Percentiles rank a stretch among this genome's conserved stretches.
Evolutionary conservation across 345 rosid genomes (phyloP).

Genomic region (Eutrema yunnanense): DNA sequence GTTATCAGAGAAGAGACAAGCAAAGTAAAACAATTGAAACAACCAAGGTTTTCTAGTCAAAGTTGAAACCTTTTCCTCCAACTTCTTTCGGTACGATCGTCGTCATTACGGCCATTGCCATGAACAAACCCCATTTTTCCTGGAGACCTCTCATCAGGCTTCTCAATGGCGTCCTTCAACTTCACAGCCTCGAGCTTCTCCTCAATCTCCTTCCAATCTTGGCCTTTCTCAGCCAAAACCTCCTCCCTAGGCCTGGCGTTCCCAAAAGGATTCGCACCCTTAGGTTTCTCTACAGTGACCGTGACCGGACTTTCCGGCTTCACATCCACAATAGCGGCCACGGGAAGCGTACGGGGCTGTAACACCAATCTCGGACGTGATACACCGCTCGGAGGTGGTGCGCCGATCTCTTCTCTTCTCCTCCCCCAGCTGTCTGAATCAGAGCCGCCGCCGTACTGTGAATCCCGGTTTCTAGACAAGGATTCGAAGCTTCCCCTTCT

Average conservation of each 20-base stretch:
- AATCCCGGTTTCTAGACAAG: slow-evolving; percentile 51
- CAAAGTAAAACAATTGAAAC: background rate
- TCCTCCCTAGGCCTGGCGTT: slow-evolving; percentile 95
- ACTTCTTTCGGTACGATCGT: slow-evolving; percentile 26
- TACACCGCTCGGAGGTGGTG: background rate
- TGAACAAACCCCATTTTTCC: slow-evolving; percentile 42
- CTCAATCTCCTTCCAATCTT: slow-evolving; percentile 90
- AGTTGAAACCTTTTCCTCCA: slow-evolving; percentile 52
- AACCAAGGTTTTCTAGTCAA: slow-evolving; percentile 29
- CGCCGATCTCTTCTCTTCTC: slow-evolving; percentile 51
- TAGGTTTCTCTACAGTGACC: slow-evolving; percentile 40
- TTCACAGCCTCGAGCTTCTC: slow-evolving; percentile 65
- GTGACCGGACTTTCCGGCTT: slow-evolving; percentile 23
- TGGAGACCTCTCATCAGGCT: slow-evolving; percentile 31
- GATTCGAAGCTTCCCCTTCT: slow-evolving; percentile 65
- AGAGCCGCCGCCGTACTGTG: slow-evolving; percentile 32
- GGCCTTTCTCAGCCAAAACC: slow-evolving; percentile 87
- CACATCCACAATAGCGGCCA: slow-evolving; percentile 24
- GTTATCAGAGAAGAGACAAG: background rate
- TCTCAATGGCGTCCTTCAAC: slow-evolving; percentile 46
- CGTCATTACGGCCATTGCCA: slow-evolving; percentile 35
- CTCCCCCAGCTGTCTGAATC: slow-evolving; percentile 76
- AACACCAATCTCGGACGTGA: slow-evolving; percentile 65
- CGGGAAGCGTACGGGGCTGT: slow-evolving; percentile 70
- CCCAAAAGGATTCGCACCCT: slow-evolving; percentile 73